Evolutionary conservation across 805 yeast genomes (phyloP), one percentile per base, ranked within the genome.

Genomic region (Kodamaea hsintzibuensis): DNA sequence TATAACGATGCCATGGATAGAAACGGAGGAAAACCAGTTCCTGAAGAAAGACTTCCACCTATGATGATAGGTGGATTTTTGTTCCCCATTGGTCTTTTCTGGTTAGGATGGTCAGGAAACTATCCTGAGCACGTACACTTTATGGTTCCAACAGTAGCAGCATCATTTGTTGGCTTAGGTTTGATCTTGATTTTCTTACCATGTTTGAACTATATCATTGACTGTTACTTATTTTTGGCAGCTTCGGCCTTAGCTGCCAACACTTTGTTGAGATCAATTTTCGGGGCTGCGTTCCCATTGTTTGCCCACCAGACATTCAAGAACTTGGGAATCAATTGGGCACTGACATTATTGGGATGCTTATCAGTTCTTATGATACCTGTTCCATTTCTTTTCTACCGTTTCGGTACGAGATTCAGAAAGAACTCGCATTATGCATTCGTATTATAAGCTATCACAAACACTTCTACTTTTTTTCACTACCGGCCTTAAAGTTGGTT

Each of bases 101-200:
- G 96, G 96, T 78, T 91, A 68, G 82, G 89, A 53, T 91, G 97
- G 97, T 76, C 93, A 7, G 97, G 96, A 65, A 81, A 82, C 58
- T 91, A 85, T 68, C 85, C 82, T 47, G 70, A 85, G 35, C 70
- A 70, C 14, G 82, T 89, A 38, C 96, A 86, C 53, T 60, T 61
- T 62, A 61, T 62, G 38, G 65, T 82, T n/a, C 95, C 96, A 42
- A 80, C 88, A 1, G 70, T 82, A 27, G 83, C 89, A 27, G 87
- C 89, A 57, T 56, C 81, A 2, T 78, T 85, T 62, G 57, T 68
- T 52, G 77, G 76, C 19, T 56, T 62, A 57, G 96, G 93, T 39
- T 71, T 88, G 54, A 73, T 86, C 57, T 76, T 83, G 43, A 82
- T 89, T 53, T 89, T 89, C 74, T 73, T 86, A 58, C 83, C 91